phyloP scores from a whole-genome alignment of 768 basidiomycete species.

The Kwoniella dendrophila region DNA sequence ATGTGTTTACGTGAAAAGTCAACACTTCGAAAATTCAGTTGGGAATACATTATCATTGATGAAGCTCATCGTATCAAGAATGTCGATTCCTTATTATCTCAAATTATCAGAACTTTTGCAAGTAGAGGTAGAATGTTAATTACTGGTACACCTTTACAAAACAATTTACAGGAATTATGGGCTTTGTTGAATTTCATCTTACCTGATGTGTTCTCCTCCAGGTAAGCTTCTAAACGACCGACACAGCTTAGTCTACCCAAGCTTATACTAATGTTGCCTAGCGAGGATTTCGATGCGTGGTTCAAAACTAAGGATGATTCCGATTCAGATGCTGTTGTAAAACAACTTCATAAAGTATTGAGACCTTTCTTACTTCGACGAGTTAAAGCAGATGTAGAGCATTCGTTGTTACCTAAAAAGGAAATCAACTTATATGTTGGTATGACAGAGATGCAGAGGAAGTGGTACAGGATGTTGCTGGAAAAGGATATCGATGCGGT shows the following conservation, averaged over 20 bases:
- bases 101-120: conserved; percentile 88
- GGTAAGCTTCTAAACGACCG: conserved; percentile 22
- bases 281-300: conserved; percentile 88
- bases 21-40: conserved; percentile 89
- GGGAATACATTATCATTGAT: conserved; percentile 97
- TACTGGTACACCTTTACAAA: conserved; percentile 95
- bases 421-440: conserved; percentile 99
- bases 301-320: conserved; percentile 80
- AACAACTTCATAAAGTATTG: conserved; percentile 94
- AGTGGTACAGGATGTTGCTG: conserved; percentile 89
- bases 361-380: conserved; percentile 90
- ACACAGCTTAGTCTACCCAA: not conserved
- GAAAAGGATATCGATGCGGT: conserved; percentile 99
- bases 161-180: conserved; percentile 97
- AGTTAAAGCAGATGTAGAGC: conserved; percentile 96
- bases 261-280: conserved; percentile 7
- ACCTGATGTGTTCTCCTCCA: conserved; percentile 83
- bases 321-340: conserved; percentile 84
- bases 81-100: conserved; percentile 89
- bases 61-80: conserved; percentile 99
- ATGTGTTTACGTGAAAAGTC: conserved; percentile 93
- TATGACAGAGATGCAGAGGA: conserved; percentile 93
- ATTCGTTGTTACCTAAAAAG: conserved; percentile 92
- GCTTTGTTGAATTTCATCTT: conserved; percentile 93
- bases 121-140: conserved; percentile 88